Base-by-base conservation (phyloP, 2,329 filamentous ascomycete genomes). In the Pochonia chlamydosporia region DNA sequence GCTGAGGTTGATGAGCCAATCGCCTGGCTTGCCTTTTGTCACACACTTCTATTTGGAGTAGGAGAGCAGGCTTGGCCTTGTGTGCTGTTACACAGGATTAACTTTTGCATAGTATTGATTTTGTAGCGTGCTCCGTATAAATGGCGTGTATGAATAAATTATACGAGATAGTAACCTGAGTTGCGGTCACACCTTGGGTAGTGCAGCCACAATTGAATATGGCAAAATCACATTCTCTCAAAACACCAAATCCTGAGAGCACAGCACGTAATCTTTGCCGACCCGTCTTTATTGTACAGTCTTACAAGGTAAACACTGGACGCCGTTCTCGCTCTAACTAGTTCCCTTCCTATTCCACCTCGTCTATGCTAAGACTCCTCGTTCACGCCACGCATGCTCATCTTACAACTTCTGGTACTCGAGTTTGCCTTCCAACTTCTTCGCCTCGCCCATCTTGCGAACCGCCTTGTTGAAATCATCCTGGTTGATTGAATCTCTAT, bases 381-480 rank as follows among this genome's bases (percentile, higher is more conserved):
- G 5, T 35, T 16, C 24, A 20, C 35, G n/a, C n/a, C 35, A 18
- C 4, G 20, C 20, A 10, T 28, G 7, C 13, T 28, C 8, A 20
- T 31, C 37, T 59, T 84, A 96, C 71, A 96, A 75, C 74, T 96
- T 96, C 80, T 95, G 86, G 72, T 96, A 97, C 69, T 97, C 92
- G 43, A 97, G 78, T 75, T 97, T 97, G 70, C 93, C 92, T 71
- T 99, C 93, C 60, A 99, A 72, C 73, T 99, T 99, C 88, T 99
- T 99, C 52, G 89, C 79, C 71, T 99, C 93, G 14, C 88, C 90
- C 57, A 99, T 87, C 81, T 99, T 99, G 57, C 93, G 85, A 46
- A 99, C 93, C 4, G 93, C 93, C 73, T 96, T 96, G 76, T 96
- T 99, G 82, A 97, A 96, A 64, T 99, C 93, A 62, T 99, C 93